Evolutionary conservation across 345 rosid species (phyloP).

Genomic region (Triadica sebifera): DNA sequence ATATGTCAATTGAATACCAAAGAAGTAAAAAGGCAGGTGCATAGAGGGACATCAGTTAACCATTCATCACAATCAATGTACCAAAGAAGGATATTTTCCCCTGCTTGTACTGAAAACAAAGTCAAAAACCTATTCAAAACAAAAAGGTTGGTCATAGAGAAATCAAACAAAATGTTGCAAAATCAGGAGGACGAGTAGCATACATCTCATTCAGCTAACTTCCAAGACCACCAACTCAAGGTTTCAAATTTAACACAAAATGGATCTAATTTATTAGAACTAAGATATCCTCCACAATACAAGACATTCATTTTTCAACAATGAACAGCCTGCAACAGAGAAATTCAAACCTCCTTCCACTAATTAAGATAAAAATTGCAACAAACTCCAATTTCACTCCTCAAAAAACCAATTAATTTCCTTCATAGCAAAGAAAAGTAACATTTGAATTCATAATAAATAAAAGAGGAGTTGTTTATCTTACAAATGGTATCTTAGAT

Average conservation of each 20-base stretch:
- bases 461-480: slow-evolving; percentile 20
- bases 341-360: background rate
- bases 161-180: background rate
- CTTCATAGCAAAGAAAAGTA: background rate
- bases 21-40: background rate
- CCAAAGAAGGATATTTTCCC: background rate
- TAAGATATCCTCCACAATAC: background rate
- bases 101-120: background rate
- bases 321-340: background rate
- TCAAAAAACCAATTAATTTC: background rate
- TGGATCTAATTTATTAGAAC: background rate
- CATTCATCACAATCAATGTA: background rate
- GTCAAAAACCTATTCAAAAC: background rate
- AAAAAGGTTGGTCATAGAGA: background rate
- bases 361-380: background rate
- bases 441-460: background rate
- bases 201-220: background rate
- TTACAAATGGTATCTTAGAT: slow-evolving; percentile 78
- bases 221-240: background rate
- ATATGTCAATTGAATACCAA: background rate
- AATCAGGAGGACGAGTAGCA: background rate
- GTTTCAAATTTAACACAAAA: background rate
- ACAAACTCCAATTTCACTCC: background rate
- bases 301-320: background rate
- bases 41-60: background rate